A percentile compares a stretch with the other conserved stretches of the same genome.
phyloP scores from a whole-genome alignment of 768 basidiomycete species.

The Psilocybe azurescens region DNA sequence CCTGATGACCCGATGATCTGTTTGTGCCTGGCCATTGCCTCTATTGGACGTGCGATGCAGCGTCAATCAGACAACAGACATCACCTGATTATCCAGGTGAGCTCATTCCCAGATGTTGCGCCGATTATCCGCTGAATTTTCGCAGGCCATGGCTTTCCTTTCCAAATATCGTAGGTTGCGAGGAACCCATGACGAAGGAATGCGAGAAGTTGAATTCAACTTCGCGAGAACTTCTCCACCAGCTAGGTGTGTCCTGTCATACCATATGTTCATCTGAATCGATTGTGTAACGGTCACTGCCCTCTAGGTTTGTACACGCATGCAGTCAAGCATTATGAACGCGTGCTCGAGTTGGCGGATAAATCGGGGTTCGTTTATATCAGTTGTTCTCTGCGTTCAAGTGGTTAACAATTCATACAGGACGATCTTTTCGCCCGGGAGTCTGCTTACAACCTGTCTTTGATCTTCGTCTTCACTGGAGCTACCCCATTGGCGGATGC shows the following conservation, averaged over 20 bases:
- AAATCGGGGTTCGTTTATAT: conserved; percentile 36
- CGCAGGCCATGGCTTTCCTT: conserved; percentile 81
- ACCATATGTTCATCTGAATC: not conserved
- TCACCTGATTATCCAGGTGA: conserved; percentile 77
- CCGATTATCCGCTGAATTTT: not conserved
- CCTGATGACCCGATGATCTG: conserved; percentile 87
- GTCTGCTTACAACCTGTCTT: conserved; percentile 86
- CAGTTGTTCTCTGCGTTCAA: conserved; percentile 2
- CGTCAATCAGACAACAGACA: conserved; percentile 94
- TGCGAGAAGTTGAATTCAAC: conserved; percentile 90
- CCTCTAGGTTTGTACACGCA: conserved; percentile 75
- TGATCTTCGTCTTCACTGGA: conserved; percentile 83
- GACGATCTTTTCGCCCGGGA: conserved; percentile 68
- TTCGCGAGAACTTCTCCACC: conserved; percentile 92
- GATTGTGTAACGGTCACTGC: not conserved
- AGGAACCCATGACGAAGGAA: conserved; percentile 41
- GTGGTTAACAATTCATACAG: conserved; percentile 16
- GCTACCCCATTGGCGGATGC: conserved; percentile 71
- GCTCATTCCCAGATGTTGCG: conserved; percentile 3
- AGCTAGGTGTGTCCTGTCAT: conserved; percentile 66
- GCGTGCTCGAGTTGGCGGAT: conserved; percentile 69
- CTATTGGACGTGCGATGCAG: conserved; percentile 90
- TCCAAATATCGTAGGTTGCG: conserved; percentile 76
- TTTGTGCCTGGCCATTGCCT: conserved; percentile 81
- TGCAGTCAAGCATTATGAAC: conserved; percentile 86